Evolutionary conservation across 225 moss, liverwort and hornwort genomes (phyloP).

Genomic region (Takakia lepidozioides): DNA sequence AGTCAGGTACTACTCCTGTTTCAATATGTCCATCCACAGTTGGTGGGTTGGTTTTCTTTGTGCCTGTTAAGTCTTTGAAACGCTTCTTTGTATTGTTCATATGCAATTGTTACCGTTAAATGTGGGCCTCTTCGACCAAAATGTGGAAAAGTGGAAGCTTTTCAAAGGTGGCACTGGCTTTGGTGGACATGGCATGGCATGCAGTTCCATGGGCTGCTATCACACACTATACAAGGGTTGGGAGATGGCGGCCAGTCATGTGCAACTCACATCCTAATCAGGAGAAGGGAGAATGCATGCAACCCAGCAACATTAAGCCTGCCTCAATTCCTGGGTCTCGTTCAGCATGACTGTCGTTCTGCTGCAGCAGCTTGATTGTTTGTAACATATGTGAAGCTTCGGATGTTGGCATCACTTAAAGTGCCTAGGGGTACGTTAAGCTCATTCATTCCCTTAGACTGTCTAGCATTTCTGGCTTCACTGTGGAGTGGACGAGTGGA

Average conservation of each 20-base stretch:
- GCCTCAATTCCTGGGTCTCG: slow-evolving; percentile 58
- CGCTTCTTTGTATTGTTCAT: not conserved
- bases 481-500: too few species aligned
- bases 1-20: slow-evolving; percentile 50
- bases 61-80: not conserved
- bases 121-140: not conserved
- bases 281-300: slow-evolving; percentile 34
- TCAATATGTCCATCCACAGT: not conserved
- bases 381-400: too few species aligned
- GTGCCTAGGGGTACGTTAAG: too few species aligned
- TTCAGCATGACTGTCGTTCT: slow-evolving; percentile 42
- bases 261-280: slow-evolving; percentile 40
- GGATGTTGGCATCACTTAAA: too few species aligned
- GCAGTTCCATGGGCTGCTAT: slow-evolving; percentile 82
- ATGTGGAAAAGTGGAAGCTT: not conserved
- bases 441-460: too few species aligned
- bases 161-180: too few species aligned
- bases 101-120: not conserved
- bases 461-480: too few species aligned
- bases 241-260: slow-evolving; percentile 17
- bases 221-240: slow-evolving; percentile 41
- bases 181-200: too few species aligned
- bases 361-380: slow-evolving; percentile 47
- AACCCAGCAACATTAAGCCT: slow-evolving; percentile 18
- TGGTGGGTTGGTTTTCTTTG: not conserved